Evolutionary conservation across 768 basidiomycete species (phyloP).

Genomic region (Trametes punicea): DNA sequence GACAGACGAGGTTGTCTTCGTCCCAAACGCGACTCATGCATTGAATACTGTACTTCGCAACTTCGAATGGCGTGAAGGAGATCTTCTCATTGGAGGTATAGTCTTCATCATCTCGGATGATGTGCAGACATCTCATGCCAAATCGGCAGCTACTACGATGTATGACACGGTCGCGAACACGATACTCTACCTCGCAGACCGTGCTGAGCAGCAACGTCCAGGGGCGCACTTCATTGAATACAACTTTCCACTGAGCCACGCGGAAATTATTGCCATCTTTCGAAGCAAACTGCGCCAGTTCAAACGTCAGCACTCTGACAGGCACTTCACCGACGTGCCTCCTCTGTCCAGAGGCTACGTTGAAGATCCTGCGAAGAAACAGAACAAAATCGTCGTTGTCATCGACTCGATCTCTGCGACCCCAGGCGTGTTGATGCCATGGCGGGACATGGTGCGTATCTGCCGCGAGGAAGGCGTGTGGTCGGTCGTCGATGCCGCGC

Average conservation of each 20-base stretch:
- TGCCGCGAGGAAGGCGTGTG: constrained; percentile 60
- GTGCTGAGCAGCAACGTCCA: constrained; percentile 45
- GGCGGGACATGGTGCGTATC: constrained; percentile 63
- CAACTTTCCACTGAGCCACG: constrained; percentile 51
- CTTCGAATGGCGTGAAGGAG: constrained; percentile 62
- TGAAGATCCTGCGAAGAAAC: no score
- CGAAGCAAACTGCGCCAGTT: constrained; percentile 35
- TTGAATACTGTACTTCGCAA: constrained; percentile 67
- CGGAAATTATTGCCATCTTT: constrained; percentile 50
- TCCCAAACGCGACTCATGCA: constrained; percentile 61
- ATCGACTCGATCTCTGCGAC: constrained; percentile 65
- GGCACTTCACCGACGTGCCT: constrained; percentile 16
- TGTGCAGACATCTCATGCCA: not conserved
- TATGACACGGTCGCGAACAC: constrained; percentile 55
- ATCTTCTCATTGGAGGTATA: constrained; percentile 50
- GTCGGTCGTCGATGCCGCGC: constrained; percentile 75
- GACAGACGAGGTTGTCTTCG: constrained; percentile 54
- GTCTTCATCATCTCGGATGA: not conserved
- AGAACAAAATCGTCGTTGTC: constrained; percentile 59
- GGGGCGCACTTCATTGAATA: constrained; percentile 46
- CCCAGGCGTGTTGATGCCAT: constrained; percentile 65
- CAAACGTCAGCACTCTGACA: constrained; percentile 18
- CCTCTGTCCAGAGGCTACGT: constrained; percentile 7
- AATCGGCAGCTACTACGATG: constrained; percentile 33
- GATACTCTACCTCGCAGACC: constrained; percentile 52